Evolutionary conservation across 148 eudicot species (phyloP), one percentile per base, ranked within the genome.

Genomic region (Spergularia bocconei): DNA sequence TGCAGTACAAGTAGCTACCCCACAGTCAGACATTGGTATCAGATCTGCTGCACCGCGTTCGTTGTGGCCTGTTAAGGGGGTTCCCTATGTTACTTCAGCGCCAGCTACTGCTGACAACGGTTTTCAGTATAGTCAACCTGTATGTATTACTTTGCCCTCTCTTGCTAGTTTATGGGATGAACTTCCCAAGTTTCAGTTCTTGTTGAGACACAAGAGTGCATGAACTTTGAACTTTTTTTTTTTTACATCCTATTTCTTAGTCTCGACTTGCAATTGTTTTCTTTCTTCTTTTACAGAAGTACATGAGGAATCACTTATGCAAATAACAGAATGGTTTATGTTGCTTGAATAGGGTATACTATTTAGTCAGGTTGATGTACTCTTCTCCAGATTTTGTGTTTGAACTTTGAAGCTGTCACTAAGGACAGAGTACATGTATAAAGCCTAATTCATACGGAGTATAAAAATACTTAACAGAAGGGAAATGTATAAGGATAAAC

Each of bases 81-180:
- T 84, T 72, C 93, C 92, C 25, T 82, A 83, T 67, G 87, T 82
- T 41, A 81, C 85, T 66, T 78, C 83, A 63, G 38, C 87, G 23
- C 75, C 84, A 72, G 78, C 77, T 69, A 86, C 80, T 84, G 87
- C 88, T 61, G 73, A 78, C 75, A 83, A 48, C 39, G 86, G 81
- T 74, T 77, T 88, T 78, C 91, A 88, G 75, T 87, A 85, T 80
- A 70, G 79, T 71, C 97, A 86, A 81, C 84, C 87, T 51, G 98
- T 93, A 85, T 70, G 98, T 83, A 56, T 62, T 8, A 41, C 68
- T 7, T 56, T 59, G 50, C 63, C 69, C 44, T 78, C 56, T 63
- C 44, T 48, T 77, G 48, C 1, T 44, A 29, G 36, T 29, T 29
- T 29, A 29, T 67, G 9, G 2, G 44, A 23, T 68, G 6, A 12